Percentiles rank a stretch among this genome's conserved stretches.
phyloP scores from a whole-genome alignment of 495 filamentous ascomycete species.

The Aspergillus haitiensis region DNA sequence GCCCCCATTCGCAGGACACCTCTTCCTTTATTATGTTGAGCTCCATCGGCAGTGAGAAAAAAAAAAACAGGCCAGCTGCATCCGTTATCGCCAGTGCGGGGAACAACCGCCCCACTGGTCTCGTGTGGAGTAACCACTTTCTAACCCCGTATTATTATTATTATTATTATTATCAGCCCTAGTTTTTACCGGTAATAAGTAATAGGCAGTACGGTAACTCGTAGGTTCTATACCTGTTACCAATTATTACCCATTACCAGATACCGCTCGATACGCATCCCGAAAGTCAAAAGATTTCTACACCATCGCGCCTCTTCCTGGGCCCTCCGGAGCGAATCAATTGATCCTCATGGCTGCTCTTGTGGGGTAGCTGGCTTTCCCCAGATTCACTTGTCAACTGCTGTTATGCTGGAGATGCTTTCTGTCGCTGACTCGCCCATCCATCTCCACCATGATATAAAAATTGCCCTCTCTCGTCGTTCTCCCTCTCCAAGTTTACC shows the following conservation, averaged over 20 bases:
- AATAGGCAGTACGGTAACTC: not conserved
- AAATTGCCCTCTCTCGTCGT: not conserved
- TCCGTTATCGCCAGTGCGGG: no score
- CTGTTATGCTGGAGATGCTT: not conserved
- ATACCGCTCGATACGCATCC: not conserved
- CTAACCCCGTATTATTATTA: no score
- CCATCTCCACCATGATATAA: constrained; percentile 4
- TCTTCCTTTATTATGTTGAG: not conserved
- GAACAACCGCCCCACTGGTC: not conserved
- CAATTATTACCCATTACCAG: not conserved
- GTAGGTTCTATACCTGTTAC: no score
- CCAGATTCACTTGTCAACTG: constrained; percentile 5
- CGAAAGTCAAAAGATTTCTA: constrained; percentile 5
- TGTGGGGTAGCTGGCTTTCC: constrained; percentile 8
- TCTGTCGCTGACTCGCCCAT: not conserved
- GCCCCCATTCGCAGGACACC: no score
- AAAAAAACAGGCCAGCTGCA: no score
- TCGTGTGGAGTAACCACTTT: not conserved
- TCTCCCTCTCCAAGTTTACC: no score
- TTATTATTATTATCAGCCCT: not conserved
- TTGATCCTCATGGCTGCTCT: not conserved
- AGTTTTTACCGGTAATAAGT: constrained; percentile 2
- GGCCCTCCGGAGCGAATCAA: constrained; percentile 1
- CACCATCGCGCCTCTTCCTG: no score
- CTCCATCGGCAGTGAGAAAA: not conserved